Evolutionary conservation across 768 basidiomycete genomes (phyloP).

Genomic region (Lentinula aciculospora): DNA sequence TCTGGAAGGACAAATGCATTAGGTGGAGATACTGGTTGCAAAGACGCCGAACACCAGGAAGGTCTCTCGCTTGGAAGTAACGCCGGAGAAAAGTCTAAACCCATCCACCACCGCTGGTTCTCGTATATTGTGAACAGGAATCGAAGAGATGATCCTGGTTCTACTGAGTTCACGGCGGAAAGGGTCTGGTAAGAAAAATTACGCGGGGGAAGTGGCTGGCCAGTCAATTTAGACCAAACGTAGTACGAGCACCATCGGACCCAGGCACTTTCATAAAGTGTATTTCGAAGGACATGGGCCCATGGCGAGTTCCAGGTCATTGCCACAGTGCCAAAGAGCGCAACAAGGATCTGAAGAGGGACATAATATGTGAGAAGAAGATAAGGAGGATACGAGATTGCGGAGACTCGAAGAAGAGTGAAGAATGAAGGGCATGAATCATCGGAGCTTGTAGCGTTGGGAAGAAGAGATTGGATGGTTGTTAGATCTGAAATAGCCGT

Average conservation of each 20-base stretch:
- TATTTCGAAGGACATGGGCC: slow-evolving; percentile 46
- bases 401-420: slow-evolving; percentile 49
- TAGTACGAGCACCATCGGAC: slow-evolving; percentile 58
- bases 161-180: slow-evolving; percentile 18
- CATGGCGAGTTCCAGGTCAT: slow-evolving; percentile 67
- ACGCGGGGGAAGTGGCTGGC: slow-evolving; percentile 31
- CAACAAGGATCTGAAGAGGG: slow-evolving; percentile 56
- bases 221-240: slow-evolving; percentile 46
- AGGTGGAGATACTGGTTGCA: slow-evolving; percentile 63
- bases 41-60: slow-evolving; percentile 68
- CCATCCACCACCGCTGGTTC: slow-evolving; percentile 98
- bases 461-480: slow-evolving; percentile 55
- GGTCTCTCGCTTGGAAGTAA: slow-evolving; percentile 87
- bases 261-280: slow-evolving; percentile 62
- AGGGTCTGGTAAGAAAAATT: slow-evolving; percentile 27
- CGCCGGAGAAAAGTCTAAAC: slow-evolving; percentile 92
- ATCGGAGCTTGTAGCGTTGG: slow-evolving; percentile 25
- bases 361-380: slow-evolving; percentile 58
- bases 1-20: slow-evolving; percentile 63
- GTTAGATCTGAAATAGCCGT: slow-evolving; percentile 59
- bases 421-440: slow-evolving; percentile 20
- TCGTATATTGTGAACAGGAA: slow-evolving; percentile 91
- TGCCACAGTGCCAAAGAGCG: slow-evolving; percentile 49
- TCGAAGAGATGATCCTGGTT: slow-evolving; percentile 44
- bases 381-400: slow-evolving; percentile 59